These are phyloP conservation scores for Pythium coloratum DNA, from an alignment of 352 stramenopile genomes.

Conservation along the genomic window DNA sequence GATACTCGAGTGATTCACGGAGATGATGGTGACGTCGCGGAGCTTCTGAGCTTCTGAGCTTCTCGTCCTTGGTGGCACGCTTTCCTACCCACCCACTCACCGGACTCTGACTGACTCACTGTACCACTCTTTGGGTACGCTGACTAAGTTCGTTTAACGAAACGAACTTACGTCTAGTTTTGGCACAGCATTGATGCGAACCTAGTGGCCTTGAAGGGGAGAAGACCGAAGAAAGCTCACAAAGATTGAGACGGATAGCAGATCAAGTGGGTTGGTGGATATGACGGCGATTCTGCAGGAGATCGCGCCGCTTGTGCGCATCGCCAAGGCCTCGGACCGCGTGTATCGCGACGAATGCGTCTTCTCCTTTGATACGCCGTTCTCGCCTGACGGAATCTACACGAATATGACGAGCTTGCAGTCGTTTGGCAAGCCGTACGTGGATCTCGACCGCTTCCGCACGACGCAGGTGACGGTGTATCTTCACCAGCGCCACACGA, in stretches of 20 bases:
- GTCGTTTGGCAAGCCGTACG: slow-evolving; percentile 84
- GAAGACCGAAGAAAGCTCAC: not conserved
- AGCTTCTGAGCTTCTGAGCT: not conserved
- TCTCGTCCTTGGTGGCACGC: slow-evolving; percentile 1
- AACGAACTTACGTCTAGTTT: slow-evolving; percentile 1
- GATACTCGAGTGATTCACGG: not conserved
- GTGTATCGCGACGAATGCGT: slow-evolving; percentile 98
- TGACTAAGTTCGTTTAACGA: slow-evolving; percentile 24
- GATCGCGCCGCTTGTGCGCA: slow-evolving; percentile 38
- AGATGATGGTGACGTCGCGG: not conserved
- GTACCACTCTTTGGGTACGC: slow-evolving; percentile 20
- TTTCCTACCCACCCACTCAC: slow-evolving; percentile 22
- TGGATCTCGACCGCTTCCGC: slow-evolving; percentile 55
- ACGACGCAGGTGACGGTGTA: slow-evolving; percentile 50
- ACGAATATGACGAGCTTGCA: slow-evolving; percentile 95
- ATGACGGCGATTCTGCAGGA: slow-evolving; percentile 25
- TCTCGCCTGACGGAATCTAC: slow-evolving; percentile 66
- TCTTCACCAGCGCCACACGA: slow-evolving; percentile 70
- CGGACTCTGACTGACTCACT: slow-evolving; percentile 3
- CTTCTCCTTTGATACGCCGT: slow-evolving; percentile 95
- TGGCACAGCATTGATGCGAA: slow-evolving; percentile 2
- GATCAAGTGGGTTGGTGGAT: not conserved
- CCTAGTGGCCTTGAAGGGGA: slow-evolving; percentile 14
- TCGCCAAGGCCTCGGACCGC: slow-evolving; percentile 56
- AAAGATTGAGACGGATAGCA: slow-evolving; percentile 1